Percentiles rank a stretch among this genome's conserved stretches.
These are phyloP conservation scores for Cryphonectria radicalis DNA, from an alignment of 2,329 filamentous ascomycete species.

Conservation along the genomic window DNA sequence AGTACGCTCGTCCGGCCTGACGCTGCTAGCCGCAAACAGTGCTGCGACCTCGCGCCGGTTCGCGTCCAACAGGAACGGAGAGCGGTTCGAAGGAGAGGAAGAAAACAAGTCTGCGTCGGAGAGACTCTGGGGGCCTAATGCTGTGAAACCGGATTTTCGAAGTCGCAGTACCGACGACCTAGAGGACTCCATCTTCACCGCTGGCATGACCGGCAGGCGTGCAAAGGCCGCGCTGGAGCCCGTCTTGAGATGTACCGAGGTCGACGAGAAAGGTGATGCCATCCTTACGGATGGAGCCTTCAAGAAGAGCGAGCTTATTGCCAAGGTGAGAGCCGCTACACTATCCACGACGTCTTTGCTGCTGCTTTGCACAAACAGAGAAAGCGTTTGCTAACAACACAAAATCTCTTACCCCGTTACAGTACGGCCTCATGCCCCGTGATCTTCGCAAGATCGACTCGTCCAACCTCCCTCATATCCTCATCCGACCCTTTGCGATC, in stretches of 20 bases:
- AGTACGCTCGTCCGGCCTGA: constrained; percentile 18
- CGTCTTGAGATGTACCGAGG: constrained; percentile 89
- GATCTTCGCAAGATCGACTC: constrained; percentile 98
- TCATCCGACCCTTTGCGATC: constrained; percentile 90
- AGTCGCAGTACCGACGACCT: constrained; percentile 24
- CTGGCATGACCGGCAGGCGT: constrained; percentile 67
- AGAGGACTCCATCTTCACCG: constrained; percentile 67
- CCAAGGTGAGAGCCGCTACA: constrained; percentile 65
- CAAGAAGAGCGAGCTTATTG: constrained; percentile 95
- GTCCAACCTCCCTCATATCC: constrained; percentile 90
- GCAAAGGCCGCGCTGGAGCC: constrained; percentile 83
- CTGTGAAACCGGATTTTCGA: constrained; percentile 37
- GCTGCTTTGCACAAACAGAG: background rate
- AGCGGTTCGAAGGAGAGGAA: constrained; percentile 30
- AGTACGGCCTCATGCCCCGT: constrained; percentile 91
- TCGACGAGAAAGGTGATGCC: constrained; percentile 89
- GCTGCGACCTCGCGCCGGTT: constrained; percentile 34
- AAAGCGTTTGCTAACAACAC: constrained; percentile 5
- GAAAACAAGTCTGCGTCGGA: constrained; percentile 51
- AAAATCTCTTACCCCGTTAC: constrained; percentile 18
- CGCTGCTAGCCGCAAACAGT: constrained; percentile 10
- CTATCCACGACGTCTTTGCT: constrained; percentile 7
- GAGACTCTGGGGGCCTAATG: constrained; percentile 50
- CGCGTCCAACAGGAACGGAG: constrained; percentile 36
- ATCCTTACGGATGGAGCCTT: constrained; percentile 94